These are phyloP conservation scores for Fusarium devonianum DNA, from an alignment of 2,329 filamentous ascomycete genomes.

Conservation along the genomic window DNA sequence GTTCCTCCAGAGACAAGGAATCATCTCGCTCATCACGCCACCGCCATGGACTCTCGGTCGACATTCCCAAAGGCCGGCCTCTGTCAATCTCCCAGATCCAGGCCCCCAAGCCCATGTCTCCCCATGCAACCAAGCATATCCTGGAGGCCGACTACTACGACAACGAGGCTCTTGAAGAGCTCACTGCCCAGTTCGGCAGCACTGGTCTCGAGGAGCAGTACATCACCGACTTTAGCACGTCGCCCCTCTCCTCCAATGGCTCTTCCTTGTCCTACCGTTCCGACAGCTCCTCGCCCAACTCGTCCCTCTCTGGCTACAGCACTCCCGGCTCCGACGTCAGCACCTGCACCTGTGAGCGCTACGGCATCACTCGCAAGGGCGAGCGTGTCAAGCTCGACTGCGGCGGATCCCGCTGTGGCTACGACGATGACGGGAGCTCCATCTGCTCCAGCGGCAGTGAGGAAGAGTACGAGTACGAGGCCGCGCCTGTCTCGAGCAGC, in stretches of 20 bases:
- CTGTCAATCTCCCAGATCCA: conserved; percentile 89
- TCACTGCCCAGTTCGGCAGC: conserved; percentile 76
- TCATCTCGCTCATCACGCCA: conserved; percentile 54
- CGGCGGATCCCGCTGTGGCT: conserved; percentile 86
- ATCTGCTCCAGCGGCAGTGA: conserved; percentile 74
- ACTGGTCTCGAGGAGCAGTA: conserved; percentile 65
- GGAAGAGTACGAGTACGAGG: conserved; percentile 60
- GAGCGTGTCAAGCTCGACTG: conserved; percentile 97
- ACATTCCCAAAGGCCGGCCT: conserved; percentile 87
- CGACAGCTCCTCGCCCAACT: conserved; percentile 77
- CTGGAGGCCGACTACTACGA: conserved; percentile 80
- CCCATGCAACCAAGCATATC: conserved; percentile 86
- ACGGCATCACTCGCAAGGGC: conserved; percentile 92
- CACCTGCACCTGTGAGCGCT: conserved; percentile 92
- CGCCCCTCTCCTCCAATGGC: conserved; percentile 71
- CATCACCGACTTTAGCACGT: conserved; percentile 62
- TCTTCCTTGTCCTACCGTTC: conserved; percentile 76
- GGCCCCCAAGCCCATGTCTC: conserved; percentile 87
- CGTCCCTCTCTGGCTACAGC: conserved; percentile 79
- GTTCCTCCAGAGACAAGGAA: too few relatives aligned
- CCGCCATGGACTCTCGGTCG: conserved; percentile 61
- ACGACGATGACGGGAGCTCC: conserved; percentile 70
- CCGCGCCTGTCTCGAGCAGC: conserved; percentile 50
- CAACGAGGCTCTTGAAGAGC: conserved; percentile 77
- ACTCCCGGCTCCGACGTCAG: conserved; percentile 78